These are phyloP conservation scores for Xylaria sp. DNA, from an alignment of 2,329 filamentous ascomycete species.

Conservation along the genomic window DNA sequence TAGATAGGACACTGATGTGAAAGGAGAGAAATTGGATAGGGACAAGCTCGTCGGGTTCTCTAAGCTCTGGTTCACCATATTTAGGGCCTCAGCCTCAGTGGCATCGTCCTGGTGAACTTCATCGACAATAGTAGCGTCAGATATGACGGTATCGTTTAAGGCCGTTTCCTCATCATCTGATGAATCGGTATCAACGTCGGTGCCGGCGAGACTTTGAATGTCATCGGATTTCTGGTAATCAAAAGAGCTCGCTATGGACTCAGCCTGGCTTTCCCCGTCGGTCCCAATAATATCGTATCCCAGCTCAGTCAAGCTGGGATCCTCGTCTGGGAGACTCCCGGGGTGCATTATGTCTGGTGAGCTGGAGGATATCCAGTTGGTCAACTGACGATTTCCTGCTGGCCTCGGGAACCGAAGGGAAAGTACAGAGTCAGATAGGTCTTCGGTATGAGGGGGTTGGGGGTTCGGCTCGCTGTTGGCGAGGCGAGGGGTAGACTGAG, in stretches of 20 bases:
- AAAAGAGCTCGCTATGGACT: conserved; percentile 61
- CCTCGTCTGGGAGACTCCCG: conserved; percentile 56
- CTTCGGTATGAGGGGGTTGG: conserved; percentile 35
- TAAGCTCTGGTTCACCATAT: conserved; percentile 47
- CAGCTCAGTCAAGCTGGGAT: conserved; percentile 65
- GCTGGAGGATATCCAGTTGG: conserved; percentile 69
- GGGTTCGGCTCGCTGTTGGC: conserved; percentile 48
- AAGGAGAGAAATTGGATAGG: conserved; percentile 41
- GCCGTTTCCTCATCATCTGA: conserved; percentile 54
- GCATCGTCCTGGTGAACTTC: conserved; percentile 40
- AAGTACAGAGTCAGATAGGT: conserved; percentile 55
- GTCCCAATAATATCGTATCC: conserved; percentile 68
- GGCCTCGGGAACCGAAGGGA: conserved; percentile 67
- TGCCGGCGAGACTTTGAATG: conserved; percentile 62
- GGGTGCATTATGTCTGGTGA: conserved; percentile 67
- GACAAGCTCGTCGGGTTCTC: conserved; percentile 50
- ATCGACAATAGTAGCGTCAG: conserved; percentile 39
- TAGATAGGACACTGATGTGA: conserved; percentile 34
- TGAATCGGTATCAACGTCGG: conserved; percentile 57
- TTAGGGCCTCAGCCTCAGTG: conserved; percentile 43
- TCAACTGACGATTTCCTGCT: conserved; percentile 65
- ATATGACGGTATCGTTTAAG: conserved; percentile 37
- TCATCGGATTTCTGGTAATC: conserved; percentile 63
- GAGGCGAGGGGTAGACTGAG: conserved; percentile 36
- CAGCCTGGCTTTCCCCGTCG: conserved; percentile 65